Evolutionary conservation across 768 basidiomycete genomes (phyloP).

Genomic region (Mycena capillaripes): DNA sequence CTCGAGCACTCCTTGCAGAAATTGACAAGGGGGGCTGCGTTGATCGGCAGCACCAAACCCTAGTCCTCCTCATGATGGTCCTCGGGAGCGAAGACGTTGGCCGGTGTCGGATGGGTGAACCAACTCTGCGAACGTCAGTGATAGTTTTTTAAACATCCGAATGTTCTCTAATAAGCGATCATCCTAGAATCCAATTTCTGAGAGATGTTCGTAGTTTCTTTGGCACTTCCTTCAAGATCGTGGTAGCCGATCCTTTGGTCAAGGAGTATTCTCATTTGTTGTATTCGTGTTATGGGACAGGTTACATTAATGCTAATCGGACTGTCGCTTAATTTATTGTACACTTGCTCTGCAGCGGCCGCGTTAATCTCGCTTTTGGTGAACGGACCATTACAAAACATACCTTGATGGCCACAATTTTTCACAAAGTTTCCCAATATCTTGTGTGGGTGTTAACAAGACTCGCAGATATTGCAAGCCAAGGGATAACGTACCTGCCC

Average conservation of each 20-base stretch:
- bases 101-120: slow-evolving; percentile 87
- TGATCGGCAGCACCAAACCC: slow-evolving; percentile 88
- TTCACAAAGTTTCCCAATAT: neutral
- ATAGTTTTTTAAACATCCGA: slow-evolving; percentile 3
- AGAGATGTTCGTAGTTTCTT: slow-evolving; percentile 87
- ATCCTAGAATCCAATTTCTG: slow-evolving; percentile 88
- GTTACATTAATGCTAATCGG: slow-evolving; percentile 91
- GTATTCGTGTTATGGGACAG: slow-evolving; percentile 93
- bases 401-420: neutral
- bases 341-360: neutral
- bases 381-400: neutral
- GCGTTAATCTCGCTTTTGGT: neutral
- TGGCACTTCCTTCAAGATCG: slow-evolving; percentile 94
- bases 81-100: slow-evolving; percentile 98
- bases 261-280: slow-evolving; percentile 71
- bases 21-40: slow-evolving; percentile 90
- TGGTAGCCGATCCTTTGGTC: slow-evolving; percentile 67
- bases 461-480: no score
- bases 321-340: slow-evolving; percentile 67
- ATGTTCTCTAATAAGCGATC: slow-evolving; percentile 25
- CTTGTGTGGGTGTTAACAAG: neutral
- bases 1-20: slow-evolving; percentile 84
- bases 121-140: slow-evolving; percentile 85
- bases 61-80: slow-evolving; percentile 92
- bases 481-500: neutral